Evolutionary conservation across 805 yeast species (phyloP).

Genomic region (Ogataea trehalophila): DNA sequence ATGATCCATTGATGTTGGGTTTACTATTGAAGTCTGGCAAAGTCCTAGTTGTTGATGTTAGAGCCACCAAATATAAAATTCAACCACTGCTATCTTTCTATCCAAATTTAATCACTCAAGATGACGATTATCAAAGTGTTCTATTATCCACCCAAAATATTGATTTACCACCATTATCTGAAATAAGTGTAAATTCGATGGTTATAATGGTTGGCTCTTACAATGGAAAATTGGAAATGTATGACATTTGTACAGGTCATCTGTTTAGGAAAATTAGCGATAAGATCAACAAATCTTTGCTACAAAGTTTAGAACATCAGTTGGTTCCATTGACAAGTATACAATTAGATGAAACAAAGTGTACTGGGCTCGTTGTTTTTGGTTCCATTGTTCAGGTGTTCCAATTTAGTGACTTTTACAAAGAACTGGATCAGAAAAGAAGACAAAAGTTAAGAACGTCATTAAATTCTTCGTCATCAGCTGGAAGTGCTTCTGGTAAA

Average conservation of each 20-base stretch:
- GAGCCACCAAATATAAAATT: conserved; percentile 24
- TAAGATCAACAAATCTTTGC: conserved; percentile 15
- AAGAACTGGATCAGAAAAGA: conserved; percentile 13
- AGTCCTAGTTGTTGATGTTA: conserved; percentile 39
- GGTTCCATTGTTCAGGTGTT: conserved; percentile 43
- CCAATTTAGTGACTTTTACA: conserved; percentile 37
- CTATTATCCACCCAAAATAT: conserved; percentile 9
- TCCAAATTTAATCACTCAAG: conserved; percentile 19
- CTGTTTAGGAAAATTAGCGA: conserved; percentile 29
- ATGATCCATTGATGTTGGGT: conserved; percentile 26
- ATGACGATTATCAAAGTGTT: conserved; percentile 17
- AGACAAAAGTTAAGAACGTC: conserved; percentile 15
- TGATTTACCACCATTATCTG: conserved; percentile 26
- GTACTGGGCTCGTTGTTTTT: conserved; percentile 35
- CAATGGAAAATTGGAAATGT: conserved; percentile 38
- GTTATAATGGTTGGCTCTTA: conserved; percentile 36
- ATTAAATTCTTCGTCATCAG: conserved; percentile 1
- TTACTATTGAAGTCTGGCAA: conserved; percentile 36
- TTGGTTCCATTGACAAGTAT: conserved; percentile 17
- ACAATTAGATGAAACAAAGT: conserved; percentile 16
- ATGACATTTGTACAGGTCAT: conserved; percentile 40
- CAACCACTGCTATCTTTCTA: conserved; percentile 15
- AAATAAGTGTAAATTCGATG: conserved; percentile 25
- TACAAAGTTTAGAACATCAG: conserved; percentile 11
- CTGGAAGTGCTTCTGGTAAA: not conserved